A percentile compares a stretch with the other conserved stretches of the same genome.
Evolutionary conservation across 306 rosid genomes (phyloP).

Genomic region (Malus asiatica): DNA sequence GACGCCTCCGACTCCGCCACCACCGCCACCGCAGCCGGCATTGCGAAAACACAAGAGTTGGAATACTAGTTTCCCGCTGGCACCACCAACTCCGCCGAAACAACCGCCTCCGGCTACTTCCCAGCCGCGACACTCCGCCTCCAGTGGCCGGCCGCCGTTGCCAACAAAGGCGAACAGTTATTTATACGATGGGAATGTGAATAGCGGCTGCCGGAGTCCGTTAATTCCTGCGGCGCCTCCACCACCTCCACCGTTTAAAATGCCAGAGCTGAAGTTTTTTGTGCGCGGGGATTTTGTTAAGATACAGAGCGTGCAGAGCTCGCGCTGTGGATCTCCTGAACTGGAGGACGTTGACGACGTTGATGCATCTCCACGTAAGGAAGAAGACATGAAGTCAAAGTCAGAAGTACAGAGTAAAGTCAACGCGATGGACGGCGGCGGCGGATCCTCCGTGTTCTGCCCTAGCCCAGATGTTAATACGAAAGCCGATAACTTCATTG

Average conservation of each 20-base stretch:
- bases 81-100: slow-evolving; percentile 28
- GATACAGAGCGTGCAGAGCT: slow-evolving; percentile 54
- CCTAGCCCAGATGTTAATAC: slow-evolving; percentile 82
- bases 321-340: slow-evolving; percentile 59
- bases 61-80: not conserved
- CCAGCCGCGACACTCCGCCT: not conserved
- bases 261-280: slow-evolving; percentile 36
- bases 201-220: slow-evolving; percentile 45
- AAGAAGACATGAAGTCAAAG: not conserved
- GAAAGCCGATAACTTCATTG: slow-evolving; percentile 49
- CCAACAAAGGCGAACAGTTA: slow-evolving; percentile 30
- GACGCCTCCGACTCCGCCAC: slow-evolving; percentile 27
- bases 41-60: slow-evolving; percentile 21
- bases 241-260: slow-evolving; percentile 52
- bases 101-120: slow-evolving; percentile 13
- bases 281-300: slow-evolving; percentile 48
- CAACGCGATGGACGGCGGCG: not conserved
- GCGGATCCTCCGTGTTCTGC: slow-evolving; percentile 35
- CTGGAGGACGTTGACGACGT: slow-evolving; percentile 22
- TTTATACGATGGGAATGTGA: slow-evolving; percentile 15
- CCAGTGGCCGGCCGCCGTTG: slow-evolving; percentile 46
- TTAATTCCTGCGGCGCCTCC: slow-evolving; percentile 41
- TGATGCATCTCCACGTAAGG: not conserved
- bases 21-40: slow-evolving; percentile 30
- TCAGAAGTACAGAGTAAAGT: not conserved